Base-by-base conservation (phyloP, 176 grass and related monocot species). In the Saccharum spontaneum region DNA sequence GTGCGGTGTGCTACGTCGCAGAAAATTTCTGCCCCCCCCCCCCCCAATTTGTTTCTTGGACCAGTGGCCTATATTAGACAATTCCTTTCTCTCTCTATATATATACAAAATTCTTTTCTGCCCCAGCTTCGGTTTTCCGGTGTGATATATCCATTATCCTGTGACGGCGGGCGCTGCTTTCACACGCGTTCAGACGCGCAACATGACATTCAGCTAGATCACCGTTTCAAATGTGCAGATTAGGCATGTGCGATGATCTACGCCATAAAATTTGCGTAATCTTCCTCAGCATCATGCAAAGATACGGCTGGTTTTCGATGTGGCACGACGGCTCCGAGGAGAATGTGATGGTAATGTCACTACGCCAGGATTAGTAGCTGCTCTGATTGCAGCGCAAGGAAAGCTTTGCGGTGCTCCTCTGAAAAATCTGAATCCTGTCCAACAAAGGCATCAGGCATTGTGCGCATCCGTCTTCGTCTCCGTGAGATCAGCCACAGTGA, bases 401-500 rank as follows among this genome's bases (percentile, higher is more conserved):
- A 73, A 86, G 28, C 73, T 71, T 22, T 13, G 50, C 50, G 50
- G n/a, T 10, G 22, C 8, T 61, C 22, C 57, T 24, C 57, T 24
- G 57, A 61, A 20, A 61, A 24, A 23, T 38, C 73, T 78, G 49
- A 81, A 71, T 17, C 72, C 52, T 22, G 17, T 22, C 33, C 15
- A 74, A 22, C 41, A 18, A 46, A 17, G 52, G 16, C 3, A 31
- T 49, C 14, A 17, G 14, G 48, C 48, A 45, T 45, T 0, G 45
- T 0, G 45, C 65, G 17, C 66, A 70, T 4, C 36, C 33, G 16
- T 49, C 79, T 28, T 67, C 46, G 44, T 59, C 67, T 45, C 49
- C 20, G 37, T 69, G 80, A 90, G 80, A 59, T 87, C 75, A 76
- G 80, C 75, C 69, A 90, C 84, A 87, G 74, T 67, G 62, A 64